Percentiles rank a stretch among this genome's conserved stretches.
These are phyloP conservation scores for Phlebiopsis flavidoalba DNA, from an alignment of 768 basidiomycete species.

Conservation along the genomic window DNA sequence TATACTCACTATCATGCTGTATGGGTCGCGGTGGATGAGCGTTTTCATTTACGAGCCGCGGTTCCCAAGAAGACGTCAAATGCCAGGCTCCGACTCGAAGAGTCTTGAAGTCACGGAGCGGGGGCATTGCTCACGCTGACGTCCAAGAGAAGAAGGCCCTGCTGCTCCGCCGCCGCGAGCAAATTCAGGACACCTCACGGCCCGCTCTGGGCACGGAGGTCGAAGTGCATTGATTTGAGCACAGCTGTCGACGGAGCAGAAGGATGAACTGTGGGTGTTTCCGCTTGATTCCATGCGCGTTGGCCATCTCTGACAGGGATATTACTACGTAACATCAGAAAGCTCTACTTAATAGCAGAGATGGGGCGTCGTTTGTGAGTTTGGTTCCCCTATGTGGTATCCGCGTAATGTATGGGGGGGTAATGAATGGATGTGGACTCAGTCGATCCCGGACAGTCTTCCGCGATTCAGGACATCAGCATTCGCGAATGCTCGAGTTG, in stretches of 20 bases:
- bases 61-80: constrained; percentile 54
- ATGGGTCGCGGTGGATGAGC: background rate
- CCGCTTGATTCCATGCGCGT: background rate
- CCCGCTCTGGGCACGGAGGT: constrained; percentile 76
- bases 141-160: constrained; percentile 63
- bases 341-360: constrained; percentile 68
- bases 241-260: constrained; percentile 60
- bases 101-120: constrained; percentile 60
- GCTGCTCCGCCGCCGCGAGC: constrained; percentile 54
- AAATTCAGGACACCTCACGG: constrained; percentile 66
- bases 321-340: constrained; percentile 34
- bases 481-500: constrained; percentile 70
- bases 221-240: constrained; percentile 66
- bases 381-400: background rate
- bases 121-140: constrained; percentile 64
- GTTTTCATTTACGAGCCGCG: constrained; percentile 42
- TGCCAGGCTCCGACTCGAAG: constrained; percentile 64
- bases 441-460: constrained; percentile 47
- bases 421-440: background rate
- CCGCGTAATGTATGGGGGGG: background rate
- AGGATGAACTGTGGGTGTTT: constrained; percentile 66
- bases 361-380: constrained; percentile 72
- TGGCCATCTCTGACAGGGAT: background rate
- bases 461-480: constrained; percentile 65
- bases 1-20: background rate